Conservation (phyloP, 2,329 filamentous ascomycete genomes). For the Coniosporium tulheliwenetii region DNA sequence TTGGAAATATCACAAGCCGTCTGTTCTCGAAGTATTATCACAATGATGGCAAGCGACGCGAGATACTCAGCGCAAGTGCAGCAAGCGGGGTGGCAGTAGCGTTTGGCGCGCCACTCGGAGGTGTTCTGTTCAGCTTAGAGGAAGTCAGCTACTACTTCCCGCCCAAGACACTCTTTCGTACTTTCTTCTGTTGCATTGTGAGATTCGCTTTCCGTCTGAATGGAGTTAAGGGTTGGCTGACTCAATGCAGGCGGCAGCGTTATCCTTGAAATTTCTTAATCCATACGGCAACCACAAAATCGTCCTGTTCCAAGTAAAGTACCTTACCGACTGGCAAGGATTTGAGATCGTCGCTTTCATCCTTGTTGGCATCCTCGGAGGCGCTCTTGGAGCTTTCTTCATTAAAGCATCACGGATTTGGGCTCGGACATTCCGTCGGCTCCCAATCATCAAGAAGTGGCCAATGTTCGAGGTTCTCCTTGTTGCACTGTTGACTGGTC, state of each 20-base stretch:
- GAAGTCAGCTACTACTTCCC: conserved; percentile 97
- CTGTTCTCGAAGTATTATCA: conserved; percentile 87
- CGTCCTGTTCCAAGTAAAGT: conserved; percentile 89
- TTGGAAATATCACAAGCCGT: conserved; percentile 89
- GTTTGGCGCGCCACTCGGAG: conserved; percentile 80
- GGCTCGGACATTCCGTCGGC: conserved; percentile 76
- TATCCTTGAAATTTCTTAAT: conserved; percentile 88
- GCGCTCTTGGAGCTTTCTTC: conserved; percentile 74
- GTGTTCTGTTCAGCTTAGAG: conserved; percentile 83
- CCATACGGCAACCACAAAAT: conserved; percentile 95
- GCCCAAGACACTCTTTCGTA: conserved; percentile 89
- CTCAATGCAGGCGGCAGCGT: conserved; percentile 44
- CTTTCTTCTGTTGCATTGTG: conserved; percentile 95
- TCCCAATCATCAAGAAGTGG: conserved; percentile 62
- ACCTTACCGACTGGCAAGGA: conserved; percentile 78
- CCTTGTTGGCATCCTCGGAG: conserved; percentile 72
- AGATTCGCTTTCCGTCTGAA: conserved; percentile 8
- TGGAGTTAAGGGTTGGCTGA: neutral
- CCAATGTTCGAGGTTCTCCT: conserved; percentile 79
- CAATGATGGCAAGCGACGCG: conserved; percentile 87
- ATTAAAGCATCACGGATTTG: conserved; percentile 89
- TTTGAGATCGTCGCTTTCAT: conserved; percentile 83
- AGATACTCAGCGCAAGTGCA: conserved; percentile 83
- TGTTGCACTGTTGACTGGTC: conserved; percentile 69
- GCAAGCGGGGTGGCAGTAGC: conserved; percentile 87